These are phyloP conservation scores for Tetrapisispora taiwanensis DNA, from an alignment of 805 yeast species.

Conservation along the genomic window DNA sequence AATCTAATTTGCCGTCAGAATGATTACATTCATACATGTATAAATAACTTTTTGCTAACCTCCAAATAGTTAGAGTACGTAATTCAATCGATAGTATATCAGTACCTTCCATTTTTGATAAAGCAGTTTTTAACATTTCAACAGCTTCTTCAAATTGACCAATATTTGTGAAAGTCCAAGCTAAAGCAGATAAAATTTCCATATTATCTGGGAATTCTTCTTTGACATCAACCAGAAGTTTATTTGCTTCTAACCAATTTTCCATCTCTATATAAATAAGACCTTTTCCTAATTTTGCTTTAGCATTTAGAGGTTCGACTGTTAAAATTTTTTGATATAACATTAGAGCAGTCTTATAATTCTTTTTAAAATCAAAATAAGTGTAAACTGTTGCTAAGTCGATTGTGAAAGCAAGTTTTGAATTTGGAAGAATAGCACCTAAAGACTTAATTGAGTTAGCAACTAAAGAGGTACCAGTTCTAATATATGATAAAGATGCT, in stretches of 20 bases:
- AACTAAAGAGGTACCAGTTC: conserved; percentile 46
- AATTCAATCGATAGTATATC: conserved; percentile 44
- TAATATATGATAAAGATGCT: conserved; percentile 49
- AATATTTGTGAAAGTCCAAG: conserved; percentile 66
- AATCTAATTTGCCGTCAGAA: conserved; percentile 2
- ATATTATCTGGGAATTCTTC: conserved; percentile 40
- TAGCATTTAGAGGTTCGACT: conserved; percentile 36
- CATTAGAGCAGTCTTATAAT: conserved; percentile 62
- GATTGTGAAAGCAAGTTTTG: conserved; percentile 52
- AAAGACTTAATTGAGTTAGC: conserved; percentile 38
- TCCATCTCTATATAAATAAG: conserved; percentile 61
- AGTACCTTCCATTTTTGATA: conserved; percentile 35
- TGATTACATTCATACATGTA: conserved; percentile 19
- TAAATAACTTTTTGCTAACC: conserved; percentile 59
- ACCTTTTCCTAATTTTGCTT: conserved; percentile 76
- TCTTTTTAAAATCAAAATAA: conserved; percentile 83
- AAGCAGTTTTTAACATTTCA: conserved; percentile 17
- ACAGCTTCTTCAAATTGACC: conserved; percentile 42
- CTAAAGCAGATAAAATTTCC: conserved; percentile 56
- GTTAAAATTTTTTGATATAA: conserved; percentile 55
- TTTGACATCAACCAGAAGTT: conserved; percentile 42
- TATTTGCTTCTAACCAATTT: conserved; percentile 44
- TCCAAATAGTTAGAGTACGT: conserved; percentile 58
- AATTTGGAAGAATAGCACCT: conserved; percentile 39
- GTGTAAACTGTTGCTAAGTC: conserved; percentile 69